Evolutionary conservation across 1,139 yeast genomes (phyloP), one percentile per base, ranked within the genome.

Genomic region (Suhomyces guaymorum): DNA sequence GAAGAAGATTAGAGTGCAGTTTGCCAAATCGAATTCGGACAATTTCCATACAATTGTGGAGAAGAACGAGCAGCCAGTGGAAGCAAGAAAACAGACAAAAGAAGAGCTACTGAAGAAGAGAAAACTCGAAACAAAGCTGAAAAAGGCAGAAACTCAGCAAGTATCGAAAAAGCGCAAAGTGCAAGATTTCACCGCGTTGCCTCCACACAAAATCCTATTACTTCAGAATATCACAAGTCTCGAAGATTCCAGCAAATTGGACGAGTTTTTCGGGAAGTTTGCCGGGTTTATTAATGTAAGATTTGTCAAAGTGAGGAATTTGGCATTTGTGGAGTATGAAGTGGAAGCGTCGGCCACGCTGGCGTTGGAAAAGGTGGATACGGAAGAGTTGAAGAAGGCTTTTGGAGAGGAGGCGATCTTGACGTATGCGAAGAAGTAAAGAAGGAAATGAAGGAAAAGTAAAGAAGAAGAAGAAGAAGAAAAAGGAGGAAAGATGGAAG

Each of bases 321-420:
- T 92, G 35, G 95, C 94, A 6, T 84, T 92, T 57, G 74, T 92
- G 9, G 97, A 92, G 50, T 92, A 81, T 54, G 80, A 75, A 22
- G 61, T 66, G 5, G 82, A 78, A 17, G 58, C 47, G 1, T 27
- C 35, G 15, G 57, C 74, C 1, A 57, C 59, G 1, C 33, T 30
- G 12, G 61, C 65, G 33, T 49, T 64, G 27, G 39, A 46, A 11
- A 28, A 39, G 6, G 23, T 46, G 3, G 44, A 46, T 5, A 19
- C 25, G 13, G 41, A 34, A 5, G 39, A 32, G 12, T 32, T 48
- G 15, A 35, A 39, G 8, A 30, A 38, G 7, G 36, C 41, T 15
- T 59, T 64, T 33, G 68, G 68, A 5, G 41, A 45, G 1, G 44
- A 38, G 9, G 53, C 53, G 7, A 37, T 59, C 8, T 44, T 66